Percentiles rank a stretch among this genome's conserved stretches.
phyloP scores from a whole-genome alignment of 371 early-diverging fungal genomes.

The Rhizomucor miehei region DNA sequence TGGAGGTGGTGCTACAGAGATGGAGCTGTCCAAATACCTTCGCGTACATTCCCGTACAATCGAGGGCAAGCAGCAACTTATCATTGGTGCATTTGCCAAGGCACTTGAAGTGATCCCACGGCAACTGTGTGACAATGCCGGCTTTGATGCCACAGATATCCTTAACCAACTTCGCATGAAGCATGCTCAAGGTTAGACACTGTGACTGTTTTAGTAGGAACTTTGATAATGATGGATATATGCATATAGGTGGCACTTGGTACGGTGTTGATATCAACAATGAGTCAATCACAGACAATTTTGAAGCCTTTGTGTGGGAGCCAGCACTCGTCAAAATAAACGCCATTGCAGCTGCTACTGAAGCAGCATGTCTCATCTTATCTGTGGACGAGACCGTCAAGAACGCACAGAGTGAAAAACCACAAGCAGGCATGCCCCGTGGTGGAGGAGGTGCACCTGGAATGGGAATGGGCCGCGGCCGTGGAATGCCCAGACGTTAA shows the following conservation, averaged over 20 bases:
- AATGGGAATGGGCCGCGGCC: slow-evolving; percentile 36
- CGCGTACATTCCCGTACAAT: slow-evolving; percentile 90
- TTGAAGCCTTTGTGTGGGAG: slow-evolving; percentile 98
- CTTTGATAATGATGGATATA: not conserved
- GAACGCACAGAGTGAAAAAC: slow-evolving; percentile 64
- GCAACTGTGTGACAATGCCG: slow-evolving; percentile 99
- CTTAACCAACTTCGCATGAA: slow-evolving; percentile 96
- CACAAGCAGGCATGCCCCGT: slow-evolving; percentile 56
- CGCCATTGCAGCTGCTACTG: slow-evolving; percentile 93
- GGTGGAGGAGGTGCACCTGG: slow-evolving; percentile 38
- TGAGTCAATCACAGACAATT: slow-evolving; percentile 91
- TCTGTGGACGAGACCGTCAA: slow-evolving; percentile 97
- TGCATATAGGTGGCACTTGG: slow-evolving; percentile 69
- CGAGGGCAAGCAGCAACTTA: slow-evolving; percentile 96
- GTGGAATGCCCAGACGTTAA: slow-evolving; percentile 63
- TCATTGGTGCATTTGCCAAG: slow-evolving; percentile 95
- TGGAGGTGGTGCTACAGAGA: slow-evolving; percentile 99
- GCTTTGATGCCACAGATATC: slow-evolving; percentile 99
- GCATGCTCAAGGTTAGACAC: slow-evolving; percentile 76
- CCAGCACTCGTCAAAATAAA: slow-evolving; percentile 99
- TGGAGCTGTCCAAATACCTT: slow-evolving; percentile 96
- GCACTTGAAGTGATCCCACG: slow-evolving; percentile 99
- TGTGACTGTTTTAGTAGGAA: slow-evolving; percentile 1
- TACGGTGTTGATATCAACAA: slow-evolving; percentile 92
- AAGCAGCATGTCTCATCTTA: slow-evolving; percentile 95